Evolutionary conservation across 306 rosid genomes (phyloP).

Genomic region (Ormosia semicastrata): DNA sequence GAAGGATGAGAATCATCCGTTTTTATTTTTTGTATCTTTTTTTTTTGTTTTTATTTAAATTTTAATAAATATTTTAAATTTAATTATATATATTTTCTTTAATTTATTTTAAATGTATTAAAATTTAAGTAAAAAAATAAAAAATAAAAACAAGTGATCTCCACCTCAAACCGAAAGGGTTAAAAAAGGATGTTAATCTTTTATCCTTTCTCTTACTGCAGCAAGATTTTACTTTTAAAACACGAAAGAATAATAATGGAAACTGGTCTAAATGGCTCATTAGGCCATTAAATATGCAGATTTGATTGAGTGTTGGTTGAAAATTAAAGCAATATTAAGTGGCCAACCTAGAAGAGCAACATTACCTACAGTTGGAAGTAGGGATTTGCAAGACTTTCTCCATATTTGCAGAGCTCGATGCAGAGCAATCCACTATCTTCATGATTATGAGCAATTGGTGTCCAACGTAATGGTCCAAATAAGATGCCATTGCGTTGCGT

Average conservation of each 20-base stretch:
- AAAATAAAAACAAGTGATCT: too few relatives aligned
- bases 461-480: slow-evolving; percentile 19
- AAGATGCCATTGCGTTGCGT: background rate
- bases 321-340: background rate
- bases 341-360: background rate
- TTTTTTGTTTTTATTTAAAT: too few relatives aligned
- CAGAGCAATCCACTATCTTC: too few relatives aligned
- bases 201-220: background rate
- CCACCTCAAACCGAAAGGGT: background rate
- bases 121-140: too few relatives aligned
- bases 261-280: background rate
- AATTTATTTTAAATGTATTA: too few relatives aligned
- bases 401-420: too few relatives aligned
- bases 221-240: background rate
- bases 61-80: too few relatives aligned
- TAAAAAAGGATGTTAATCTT: background rate
- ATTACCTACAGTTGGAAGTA: background rate
- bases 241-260: background rate
- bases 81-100: too few relatives aligned
- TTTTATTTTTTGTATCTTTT: too few relatives aligned
- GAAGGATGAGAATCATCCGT: too few relatives aligned
- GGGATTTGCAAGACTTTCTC: too few relatives aligned
- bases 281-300: background rate
- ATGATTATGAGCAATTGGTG: background rate
- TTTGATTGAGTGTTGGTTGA: background rate